Percentiles rank a stretch among this genome's conserved stretches.
phyloP scores from a whole-genome alignment of 208 protist species.

The Herpetomonas tarakana region DNA sequence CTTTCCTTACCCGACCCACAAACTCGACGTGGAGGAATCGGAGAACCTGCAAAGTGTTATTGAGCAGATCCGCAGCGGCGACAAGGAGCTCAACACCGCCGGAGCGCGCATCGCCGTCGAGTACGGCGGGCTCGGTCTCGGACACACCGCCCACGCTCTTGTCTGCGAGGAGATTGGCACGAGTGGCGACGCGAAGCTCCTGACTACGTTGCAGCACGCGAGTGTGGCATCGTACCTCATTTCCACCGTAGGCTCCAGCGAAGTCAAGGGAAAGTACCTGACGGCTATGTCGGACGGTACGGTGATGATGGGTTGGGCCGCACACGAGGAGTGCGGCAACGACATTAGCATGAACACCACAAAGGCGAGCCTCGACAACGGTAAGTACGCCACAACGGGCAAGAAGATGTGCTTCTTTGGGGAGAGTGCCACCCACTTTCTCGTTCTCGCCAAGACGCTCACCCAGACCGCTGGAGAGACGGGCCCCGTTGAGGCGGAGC shows the following conservation, averaged over 20 bases:
- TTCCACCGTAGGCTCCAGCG: conserved; percentile 58
- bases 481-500: conserved; percentile 48
- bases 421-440: conserved; percentile 66
- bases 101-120: conserved; percentile 73
- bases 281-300: conserved; percentile 84
- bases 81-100: conserved; percentile 54
- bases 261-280: conserved; percentile 82
- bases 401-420: conserved; percentile 56
- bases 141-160: conserved; percentile 76
- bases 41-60: conserved; percentile 77
- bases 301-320: conserved; percentile 77
- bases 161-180: conserved; percentile 75
- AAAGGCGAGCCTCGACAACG: conserved; percentile 28
- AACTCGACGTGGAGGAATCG: conserved; percentile 68
- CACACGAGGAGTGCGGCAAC: conserved; percentile 56
- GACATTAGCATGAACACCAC: conserved; percentile 86
- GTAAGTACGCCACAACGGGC: conserved; percentile 55
- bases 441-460: conserved; percentile 71
- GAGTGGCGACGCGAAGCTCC: conserved; percentile 37
- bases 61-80: conserved; percentile 65
- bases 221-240: conserved; percentile 66
- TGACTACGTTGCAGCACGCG: conserved; percentile 62
- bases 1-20: conserved; percentile 75
- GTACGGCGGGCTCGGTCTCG: conserved; percentile 80
- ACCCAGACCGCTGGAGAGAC: conserved; percentile 61